Conservation (phyloP, 2,329 filamentous ascomycete genomes). For the Herpotrichia juniperi region DNA sequence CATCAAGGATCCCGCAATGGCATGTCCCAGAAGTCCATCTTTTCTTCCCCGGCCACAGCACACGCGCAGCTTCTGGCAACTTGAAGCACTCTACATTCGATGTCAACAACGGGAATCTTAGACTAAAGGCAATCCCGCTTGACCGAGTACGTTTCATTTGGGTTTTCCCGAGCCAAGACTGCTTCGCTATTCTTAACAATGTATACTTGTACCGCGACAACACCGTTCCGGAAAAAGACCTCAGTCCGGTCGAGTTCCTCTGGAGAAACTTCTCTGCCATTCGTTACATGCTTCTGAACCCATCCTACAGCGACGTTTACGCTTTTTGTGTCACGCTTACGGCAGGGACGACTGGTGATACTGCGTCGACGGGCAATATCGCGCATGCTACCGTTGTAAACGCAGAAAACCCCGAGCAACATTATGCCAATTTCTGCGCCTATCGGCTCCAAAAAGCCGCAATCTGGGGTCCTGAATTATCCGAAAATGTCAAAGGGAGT, state of each 20-base stretch:
- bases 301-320: neutral
- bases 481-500: neutral
- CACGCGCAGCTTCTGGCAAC: neutral
- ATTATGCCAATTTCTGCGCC: constrained; percentile 1
- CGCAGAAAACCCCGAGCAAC: neutral
- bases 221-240: neutral
- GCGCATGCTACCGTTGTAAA: too few species aligned
- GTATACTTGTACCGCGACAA: neutral
- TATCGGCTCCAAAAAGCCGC: neutral
- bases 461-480: neutral
- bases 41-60: neutral
- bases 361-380: neutral
- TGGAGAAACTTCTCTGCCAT: neutral
- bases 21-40: neutral
- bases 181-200: neutral
- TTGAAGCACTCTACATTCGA: neutral
- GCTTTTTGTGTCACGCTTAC: neutral
- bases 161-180: neutral
- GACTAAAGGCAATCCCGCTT: neutral
- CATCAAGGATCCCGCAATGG: neutral
- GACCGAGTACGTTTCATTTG: neutral
- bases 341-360: neutral
- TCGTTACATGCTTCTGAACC: neutral
- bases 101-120: neutral
- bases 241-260: neutral